Conservation (phyloP, 768 basidiomycete genomes). For the Flagelloscypha sp. region DNA sequence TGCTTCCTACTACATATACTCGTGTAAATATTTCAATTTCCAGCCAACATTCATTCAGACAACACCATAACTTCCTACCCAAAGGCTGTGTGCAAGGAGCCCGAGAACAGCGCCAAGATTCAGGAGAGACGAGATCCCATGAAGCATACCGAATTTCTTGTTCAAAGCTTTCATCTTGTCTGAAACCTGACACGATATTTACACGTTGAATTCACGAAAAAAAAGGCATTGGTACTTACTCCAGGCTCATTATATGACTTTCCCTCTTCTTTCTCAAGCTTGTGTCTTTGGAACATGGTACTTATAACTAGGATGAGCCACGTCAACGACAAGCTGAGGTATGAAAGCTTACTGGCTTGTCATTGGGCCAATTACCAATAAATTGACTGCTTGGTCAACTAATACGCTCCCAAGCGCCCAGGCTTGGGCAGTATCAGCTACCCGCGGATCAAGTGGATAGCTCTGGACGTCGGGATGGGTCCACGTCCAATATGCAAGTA, state of each 20-base stretch:
- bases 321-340: background rate
- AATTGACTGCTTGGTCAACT: constrained; percentile 49
- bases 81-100: constrained; percentile 61
- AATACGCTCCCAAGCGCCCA: constrained; percentile 45
- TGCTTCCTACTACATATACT: constrained; percentile 11
- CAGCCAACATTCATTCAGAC: constrained; percentile 12
- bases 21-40: constrained; percentile 7
- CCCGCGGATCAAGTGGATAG: constrained; percentile 35
- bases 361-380: constrained; percentile 62
- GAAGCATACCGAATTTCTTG: constrained; percentile 54
- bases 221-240: constrained; percentile 31
- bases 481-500: constrained; percentile 51
- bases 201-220: constrained; percentile 2
- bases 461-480: constrained; percentile 48
- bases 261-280: constrained; percentile 66
- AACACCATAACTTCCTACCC: constrained; percentile 53
- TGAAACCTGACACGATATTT: constrained; percentile 40
- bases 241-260: constrained; percentile 56
- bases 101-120: constrained; percentile 56
- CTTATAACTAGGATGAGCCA: constrained; percentile 23
- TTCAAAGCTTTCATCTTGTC: constrained; percentile 62
- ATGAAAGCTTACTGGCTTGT: constrained; percentile 49
- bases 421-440: constrained; percentile 58
- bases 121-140: constrained; percentile 61
- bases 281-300: constrained; percentile 70